Base-by-base conservation (phyloP, 1,139 yeast genomes). In the Diutina ranongensis region DNA sequence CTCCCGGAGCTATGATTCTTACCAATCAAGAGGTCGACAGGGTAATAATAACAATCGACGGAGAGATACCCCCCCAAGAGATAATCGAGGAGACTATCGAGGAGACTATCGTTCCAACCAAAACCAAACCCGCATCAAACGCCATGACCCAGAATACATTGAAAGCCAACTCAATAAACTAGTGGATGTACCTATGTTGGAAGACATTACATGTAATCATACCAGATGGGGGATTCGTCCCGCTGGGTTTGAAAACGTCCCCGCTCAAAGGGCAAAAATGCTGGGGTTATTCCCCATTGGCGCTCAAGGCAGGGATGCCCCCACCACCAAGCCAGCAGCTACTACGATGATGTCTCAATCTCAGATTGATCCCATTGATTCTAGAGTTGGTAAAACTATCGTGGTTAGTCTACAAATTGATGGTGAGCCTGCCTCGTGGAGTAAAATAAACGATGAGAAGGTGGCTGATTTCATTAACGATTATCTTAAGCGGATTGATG, bases 181-280 rank as follows among this genome's bases (percentile, higher is more conserved):
- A 1, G 12, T 13, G 15, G 28, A 21, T 22, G 36, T 32, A 20
- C 27, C 27, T 15, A 8, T 21, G 4, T 33, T 42, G 18, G 35
- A 31, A 4, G 18, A 42, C 9, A n/a, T 42, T 9, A 28, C 28
- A 2, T 15, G 15, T 13, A 13, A 18, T 3, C 21, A 72, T 35
- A 70, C 84, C 0, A 64, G 72, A 46, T 88, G 96, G 96, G 95
- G 88, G 45, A 66, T 75, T 15, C 72, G 73, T 32, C 89, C 95
- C 0, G 65, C 70, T 44, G 94, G 89, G 0, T 85, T 83, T 59
- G 94, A 86, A 55, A 72, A 74, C 12, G 80, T 85, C 2, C 74
- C 86, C 1, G 84, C 94, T 0, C 87, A 80, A 52, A 71, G 84
- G 52, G 95, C 95, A 4, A 88, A 88, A 56, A 67, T 84, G 19